phyloP scores from a whole-genome alignment of 2,329 filamentous ascomycete genomes.

The Mariannaea sp. region DNA sequence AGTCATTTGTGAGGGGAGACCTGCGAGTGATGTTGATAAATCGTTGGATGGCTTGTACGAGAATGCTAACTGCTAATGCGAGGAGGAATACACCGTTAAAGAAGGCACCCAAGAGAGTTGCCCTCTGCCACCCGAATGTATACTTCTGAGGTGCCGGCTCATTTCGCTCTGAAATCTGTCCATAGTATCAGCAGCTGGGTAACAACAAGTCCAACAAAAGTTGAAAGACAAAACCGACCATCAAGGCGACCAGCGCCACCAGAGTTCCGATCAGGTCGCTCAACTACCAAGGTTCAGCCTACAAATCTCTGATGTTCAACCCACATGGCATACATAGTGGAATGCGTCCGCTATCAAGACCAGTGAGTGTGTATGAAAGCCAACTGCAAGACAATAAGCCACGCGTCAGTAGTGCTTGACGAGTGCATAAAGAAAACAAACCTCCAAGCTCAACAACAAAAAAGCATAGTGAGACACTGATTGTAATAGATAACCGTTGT shows the following conservation, averaged over 20 bases:
- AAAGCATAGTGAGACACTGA: constrained; percentile 55
- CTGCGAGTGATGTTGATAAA: constrained; percentile 63
- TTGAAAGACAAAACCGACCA: constrained; percentile 49
- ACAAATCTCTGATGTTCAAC: not conserved
- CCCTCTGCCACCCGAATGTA: constrained; percentile 77
- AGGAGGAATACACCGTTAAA: constrained; percentile 80
- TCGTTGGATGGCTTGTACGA: constrained; percentile 73
- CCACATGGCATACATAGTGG: constrained; percentile 65
- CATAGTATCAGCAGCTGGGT: constrained; percentile 7
- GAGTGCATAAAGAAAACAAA: constrained; percentile 33
- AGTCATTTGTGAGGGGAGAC: constrained; percentile 24
- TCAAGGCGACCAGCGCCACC: constrained; percentile 67
- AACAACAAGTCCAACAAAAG: not conserved
- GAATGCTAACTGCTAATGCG: constrained; percentile 72
- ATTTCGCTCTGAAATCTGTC: constrained; percentile 60
- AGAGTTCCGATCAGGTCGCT: constrained; percentile 73
- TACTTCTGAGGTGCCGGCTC: constrained; percentile 54
- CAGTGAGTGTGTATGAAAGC: constrained; percentile 72
- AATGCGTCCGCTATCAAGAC: constrained; percentile 79
- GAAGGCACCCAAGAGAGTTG: constrained; percentile 74
- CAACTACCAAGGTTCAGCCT: constrained; percentile 53
- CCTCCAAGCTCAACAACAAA: constrained; percentile 58
- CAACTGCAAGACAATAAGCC: constrained; percentile 55
- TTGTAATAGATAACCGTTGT: constrained; percentile 53
- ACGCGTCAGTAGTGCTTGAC: not conserved